These are phyloP conservation scores for Ogataea trehaloabstinens DNA, from an alignment of 805 yeast species.

Conservation along the genomic window DNA sequence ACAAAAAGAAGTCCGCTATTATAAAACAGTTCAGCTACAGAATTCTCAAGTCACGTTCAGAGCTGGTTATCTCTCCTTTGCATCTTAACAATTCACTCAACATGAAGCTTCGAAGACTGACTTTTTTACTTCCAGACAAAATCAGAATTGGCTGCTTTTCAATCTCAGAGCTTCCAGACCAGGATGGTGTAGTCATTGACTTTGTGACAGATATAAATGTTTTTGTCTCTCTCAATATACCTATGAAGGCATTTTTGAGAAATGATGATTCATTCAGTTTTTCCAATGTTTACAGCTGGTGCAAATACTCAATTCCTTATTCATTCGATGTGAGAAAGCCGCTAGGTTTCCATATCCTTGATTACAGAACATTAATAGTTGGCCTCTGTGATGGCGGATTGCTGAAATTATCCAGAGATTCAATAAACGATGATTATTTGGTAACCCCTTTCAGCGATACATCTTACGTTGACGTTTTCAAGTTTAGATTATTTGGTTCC, in stretches of 20 bases:
- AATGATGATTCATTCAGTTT: slow-evolving; percentile 10
- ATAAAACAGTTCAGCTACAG: slow-evolving; percentile 14
- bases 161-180: slow-evolving; percentile 30
- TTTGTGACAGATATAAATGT: slow-evolving; percentile 50
- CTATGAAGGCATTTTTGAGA: slow-evolving; percentile 41
- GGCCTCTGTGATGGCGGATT: slow-evolving; percentile 78
- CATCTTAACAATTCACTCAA: slow-evolving; percentile 35
- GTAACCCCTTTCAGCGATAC: slow-evolving; percentile 50
- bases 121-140: slow-evolving; percentile 38
- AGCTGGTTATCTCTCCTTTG: slow-evolving; percentile 38
- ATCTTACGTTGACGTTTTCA: slow-evolving; percentile 38
- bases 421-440: slow-evolving; percentile 16
- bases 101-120: slow-evolving; percentile 35
- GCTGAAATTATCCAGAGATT: slow-evolving; percentile 46
- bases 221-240: slow-evolving; percentile 48
- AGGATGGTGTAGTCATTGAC: slow-evolving; percentile 45
- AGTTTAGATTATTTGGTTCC: slow-evolving; percentile 24
- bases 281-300: slow-evolving; percentile 52
- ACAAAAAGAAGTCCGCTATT: slow-evolving; percentile 11
- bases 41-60: slow-evolving; percentile 9
- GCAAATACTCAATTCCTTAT: slow-evolving; percentile 66
- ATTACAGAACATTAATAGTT: slow-evolving; percentile 46
- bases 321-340: slow-evolving; percentile 59
- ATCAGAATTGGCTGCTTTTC: slow-evolving; percentile 37
- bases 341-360: slow-evolving; percentile 46